Conservation (phyloP, 2,329 filamentous ascomycete species). For the Fusarium devonianum region DNA sequence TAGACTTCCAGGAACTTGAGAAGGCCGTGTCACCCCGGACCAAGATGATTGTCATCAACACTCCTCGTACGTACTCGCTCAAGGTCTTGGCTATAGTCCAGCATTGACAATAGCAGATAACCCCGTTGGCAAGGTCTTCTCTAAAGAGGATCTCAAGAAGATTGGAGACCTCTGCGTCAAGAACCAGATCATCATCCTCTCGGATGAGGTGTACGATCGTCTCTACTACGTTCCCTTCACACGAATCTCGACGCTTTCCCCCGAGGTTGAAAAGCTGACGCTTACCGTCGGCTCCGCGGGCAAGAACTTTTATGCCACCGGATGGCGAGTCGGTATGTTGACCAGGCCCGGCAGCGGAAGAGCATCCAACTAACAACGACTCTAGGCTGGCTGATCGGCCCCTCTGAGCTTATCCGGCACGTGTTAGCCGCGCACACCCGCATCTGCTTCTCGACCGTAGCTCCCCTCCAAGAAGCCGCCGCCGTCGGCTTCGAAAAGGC, state of each 20-base stretch:
- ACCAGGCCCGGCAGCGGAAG: fast-evolving
- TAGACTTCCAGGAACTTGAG: constrained; percentile 85
- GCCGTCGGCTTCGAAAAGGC: constrained; percentile 95
- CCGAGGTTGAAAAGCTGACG: constrained; percentile 86
- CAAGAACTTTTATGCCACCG: constrained; percentile 98
- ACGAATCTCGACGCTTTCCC: constrained; percentile 86
- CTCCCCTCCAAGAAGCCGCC: constrained; percentile 90
- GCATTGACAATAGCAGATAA: constrained; percentile 67
- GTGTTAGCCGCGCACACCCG: constrained; percentile 92
- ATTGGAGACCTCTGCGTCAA: constrained; percentile 92
- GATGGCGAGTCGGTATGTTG: constrained; percentile 79
- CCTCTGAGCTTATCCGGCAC: constrained; percentile 86
- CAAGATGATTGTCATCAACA: constrained; percentile 95
- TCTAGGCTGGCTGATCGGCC: constrained; percentile 86
- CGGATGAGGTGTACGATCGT: constrained; percentile 92
- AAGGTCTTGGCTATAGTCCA: neutral
- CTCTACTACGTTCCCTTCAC: constrained; percentile 97
- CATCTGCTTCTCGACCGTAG: constrained; percentile 95
- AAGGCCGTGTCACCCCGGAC: constrained; percentile 83
- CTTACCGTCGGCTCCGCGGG: constrained; percentile 94
- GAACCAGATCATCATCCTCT: constrained; percentile 91
- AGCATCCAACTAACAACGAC: neutral
- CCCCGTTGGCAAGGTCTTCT: constrained; percentile 95
- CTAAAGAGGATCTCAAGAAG: constrained; percentile 78
- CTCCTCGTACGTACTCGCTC: constrained; percentile 58